phyloP scores from a whole-genome alignment of 108 stramenopile genomes.

The Cyclotella atomus region DNA sequence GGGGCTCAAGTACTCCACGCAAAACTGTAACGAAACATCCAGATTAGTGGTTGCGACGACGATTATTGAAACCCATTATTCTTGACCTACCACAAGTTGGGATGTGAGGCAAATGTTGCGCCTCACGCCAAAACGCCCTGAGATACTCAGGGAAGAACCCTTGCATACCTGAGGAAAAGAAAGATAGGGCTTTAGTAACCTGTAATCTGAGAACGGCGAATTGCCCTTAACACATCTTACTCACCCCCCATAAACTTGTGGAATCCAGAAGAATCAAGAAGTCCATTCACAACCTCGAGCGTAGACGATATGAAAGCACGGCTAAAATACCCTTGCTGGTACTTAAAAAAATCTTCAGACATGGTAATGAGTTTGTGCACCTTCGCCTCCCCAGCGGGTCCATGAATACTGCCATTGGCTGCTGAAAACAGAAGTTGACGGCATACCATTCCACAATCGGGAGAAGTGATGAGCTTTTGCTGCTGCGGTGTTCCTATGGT shows the following conservation, averaged over 20 bases:
- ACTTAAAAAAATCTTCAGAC: constrained; percentile 88
- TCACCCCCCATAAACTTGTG: constrained; percentile 86
- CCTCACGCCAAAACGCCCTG: constrained; percentile 87
- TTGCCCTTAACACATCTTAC: too few species aligned
- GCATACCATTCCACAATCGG: constrained; percentile 63
- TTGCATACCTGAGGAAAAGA: constrained; percentile 11
- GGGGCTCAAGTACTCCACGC: constrained; percentile 81
- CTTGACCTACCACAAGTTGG: constrained; percentile 64
- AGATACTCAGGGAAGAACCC: constrained; percentile 77
- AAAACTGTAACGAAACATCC: constrained; percentile 32
- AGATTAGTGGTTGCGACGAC: background rate
- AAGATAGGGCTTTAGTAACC: background rate
- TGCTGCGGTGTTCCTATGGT: constrained; percentile 78
- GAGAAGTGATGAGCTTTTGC: constrained; percentile 56
- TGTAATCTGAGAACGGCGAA: too few species aligned
- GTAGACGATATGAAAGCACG: constrained; percentile 77
- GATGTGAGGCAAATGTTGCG: constrained; percentile 79
- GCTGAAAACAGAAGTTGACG: constrained; percentile 87
- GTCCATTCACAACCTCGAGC: constrained; percentile 60
- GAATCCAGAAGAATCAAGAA: constrained; percentile 81
- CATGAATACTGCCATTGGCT: constrained; percentile 89
- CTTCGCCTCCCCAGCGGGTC: constrained; percentile 80
- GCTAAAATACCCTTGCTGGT: constrained; percentile 89
- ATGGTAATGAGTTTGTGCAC: constrained; percentile 78
- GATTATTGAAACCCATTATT: background rate